Base-by-base conservation (phyloP, 2,329 filamentous ascomycete species). In the Chrysoporthe deuterocubensis region DNA sequence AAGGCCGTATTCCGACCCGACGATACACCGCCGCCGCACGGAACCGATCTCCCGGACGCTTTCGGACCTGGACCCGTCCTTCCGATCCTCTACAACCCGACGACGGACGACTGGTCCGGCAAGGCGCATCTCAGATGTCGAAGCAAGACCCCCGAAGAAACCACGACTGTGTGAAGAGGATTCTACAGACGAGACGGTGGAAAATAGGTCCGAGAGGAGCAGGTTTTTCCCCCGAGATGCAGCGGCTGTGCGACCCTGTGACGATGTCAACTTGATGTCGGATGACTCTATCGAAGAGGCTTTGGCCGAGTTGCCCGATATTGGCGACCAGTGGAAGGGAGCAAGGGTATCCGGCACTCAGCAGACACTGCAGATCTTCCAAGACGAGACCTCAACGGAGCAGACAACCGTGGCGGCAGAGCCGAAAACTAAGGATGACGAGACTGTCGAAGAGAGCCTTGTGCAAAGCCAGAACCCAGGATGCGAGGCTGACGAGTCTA, bases 281-380 rank as follows among this genome's bases (percentile, higher is more conserved):
- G 85, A 88, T 69, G 85, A 87, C 69, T 87, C 85, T 0, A 78
- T 88, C 52, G 85, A 88, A 40, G 85, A 87, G 67, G 84, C 81
- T 0, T 77, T 89, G 26, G 75, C 79, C 37, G 80, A 79, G 26
- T 74, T 89, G 13, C 85, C 85, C 1, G 86, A 88, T 58, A 75
- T 84, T 50, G 81, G 82, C n/a, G 80, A 64, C 5, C 46, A 77
- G 13, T 87, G 84, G 85, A 77, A 80, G 57, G 74, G 78, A 32
- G 59, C 72, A 6, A 82, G 81, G 68, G 71, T 75, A 0, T 76
- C 73, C 56, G 80, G 77, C 68, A 73, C 78, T 1, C 77, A 84
- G 21, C 72, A 77, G 2, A 80, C 79, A 0, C 77, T 87, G 57
- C 69, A 77, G 2, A 80, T 87, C 6, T 87, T 85, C 67, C 79